phyloP scores from a whole-genome alignment of 2,329 filamentous ascomycete genomes.

The Stagonosporopsis cucurbitacearum region DNA sequence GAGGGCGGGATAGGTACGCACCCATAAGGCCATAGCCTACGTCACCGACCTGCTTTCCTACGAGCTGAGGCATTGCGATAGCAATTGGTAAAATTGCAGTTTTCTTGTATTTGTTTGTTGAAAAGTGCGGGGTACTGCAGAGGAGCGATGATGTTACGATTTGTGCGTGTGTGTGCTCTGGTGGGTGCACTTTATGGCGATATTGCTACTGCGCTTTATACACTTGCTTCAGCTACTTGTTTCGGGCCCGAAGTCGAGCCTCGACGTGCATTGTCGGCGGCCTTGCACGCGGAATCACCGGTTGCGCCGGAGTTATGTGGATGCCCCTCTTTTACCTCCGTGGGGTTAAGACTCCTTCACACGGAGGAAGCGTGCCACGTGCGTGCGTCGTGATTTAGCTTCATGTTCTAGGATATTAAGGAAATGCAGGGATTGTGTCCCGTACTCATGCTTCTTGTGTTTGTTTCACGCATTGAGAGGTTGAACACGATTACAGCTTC shows the following conservation, averaged over 20 bases:
- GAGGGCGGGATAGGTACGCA: slow-evolving; percentile 9
- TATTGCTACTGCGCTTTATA: background rate
- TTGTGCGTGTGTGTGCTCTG: background rate
- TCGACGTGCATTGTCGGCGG: slow-evolving; percentile 2
- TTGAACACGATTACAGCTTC: no score
- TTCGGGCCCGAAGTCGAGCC: slow-evolving; percentile 3
- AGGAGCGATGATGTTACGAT: slow-evolving; percentile 2
- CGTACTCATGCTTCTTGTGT: no score
- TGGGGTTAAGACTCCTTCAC: background rate
- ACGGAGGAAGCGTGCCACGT: no score
- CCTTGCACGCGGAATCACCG: slow-evolving; percentile 1
- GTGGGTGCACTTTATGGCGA: background rate
- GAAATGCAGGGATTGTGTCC: no score
- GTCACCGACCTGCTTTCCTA: slow-evolving; percentile 48
- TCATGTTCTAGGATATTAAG: no score
- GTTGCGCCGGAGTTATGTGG: background rate
- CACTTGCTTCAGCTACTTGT: background rate
- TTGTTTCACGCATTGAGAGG: no score
- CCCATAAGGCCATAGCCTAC: slow-evolving; percentile 59
- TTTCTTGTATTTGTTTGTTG: background rate
- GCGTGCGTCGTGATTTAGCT: no score
- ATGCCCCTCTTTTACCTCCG: background rate
- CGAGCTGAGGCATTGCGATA: slow-evolving; percentile 42
- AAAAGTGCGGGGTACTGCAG: background rate
- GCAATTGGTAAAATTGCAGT: background rate